phyloP scores from a whole-genome alignment of 1,284 basidiomycete species.

The Rhodotorula sp. region DNA sequence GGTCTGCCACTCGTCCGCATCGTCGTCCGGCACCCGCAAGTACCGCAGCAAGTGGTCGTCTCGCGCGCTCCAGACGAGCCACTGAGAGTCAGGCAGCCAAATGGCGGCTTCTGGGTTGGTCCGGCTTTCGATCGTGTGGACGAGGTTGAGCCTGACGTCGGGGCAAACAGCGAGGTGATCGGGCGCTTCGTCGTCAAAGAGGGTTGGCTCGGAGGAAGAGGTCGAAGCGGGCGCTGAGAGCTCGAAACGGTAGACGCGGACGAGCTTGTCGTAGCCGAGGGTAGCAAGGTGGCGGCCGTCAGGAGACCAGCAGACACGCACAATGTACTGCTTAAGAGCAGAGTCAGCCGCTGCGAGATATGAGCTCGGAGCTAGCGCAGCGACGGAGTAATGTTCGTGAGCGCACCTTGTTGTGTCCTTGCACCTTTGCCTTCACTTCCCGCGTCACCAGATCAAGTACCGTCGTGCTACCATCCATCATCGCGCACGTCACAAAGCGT shows the following conservation, averaged over 20 bases:
- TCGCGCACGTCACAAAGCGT: conserved; percentile 31
- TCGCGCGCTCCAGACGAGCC: conserved; percentile 36
- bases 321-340: conserved; percentile 29
- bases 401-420: conserved; percentile 38
- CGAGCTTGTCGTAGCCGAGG: conserved; percentile 41
- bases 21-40: conserved; percentile 21
- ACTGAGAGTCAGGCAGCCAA: conserved; percentile 37
- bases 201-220: neutral
- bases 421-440: conserved; percentile 16
- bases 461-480: conserved; percentile 40
- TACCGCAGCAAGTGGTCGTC: conserved; percentile 45
- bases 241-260: conserved; percentile 35
- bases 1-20: conserved; percentile 4
- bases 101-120: conserved; percentile 42
- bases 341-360: neutral
- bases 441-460: conserved; percentile 41
- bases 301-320: conserved; percentile 30
- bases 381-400: neutral
- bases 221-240: neutral
- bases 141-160: conserved; percentile 4
- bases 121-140: conserved; percentile 9
- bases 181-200: conserved; percentile 28
- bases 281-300: conserved; percentile 36
- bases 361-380: neutral
- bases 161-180: conserved; percentile 26